Percentiles rank a stretch among this genome's conserved stretches.
Evolutionary conservation across 176 grass and related monocot genomes (phyloP).

Genomic region (Carex cristatella): DNA sequence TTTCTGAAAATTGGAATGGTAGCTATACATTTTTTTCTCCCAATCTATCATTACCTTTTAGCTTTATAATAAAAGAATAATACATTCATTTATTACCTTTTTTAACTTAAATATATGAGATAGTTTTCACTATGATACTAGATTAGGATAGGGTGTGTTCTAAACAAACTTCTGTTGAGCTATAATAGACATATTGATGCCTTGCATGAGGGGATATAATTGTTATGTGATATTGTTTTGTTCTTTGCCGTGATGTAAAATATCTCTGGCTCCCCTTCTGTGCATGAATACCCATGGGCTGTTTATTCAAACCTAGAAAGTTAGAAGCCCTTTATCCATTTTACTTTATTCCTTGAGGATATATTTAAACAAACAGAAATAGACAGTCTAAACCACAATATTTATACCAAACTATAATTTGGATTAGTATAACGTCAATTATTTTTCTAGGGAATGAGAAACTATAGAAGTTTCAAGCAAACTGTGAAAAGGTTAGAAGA

Average conservation of each 20-base stretch:
- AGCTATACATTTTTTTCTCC: neutral
- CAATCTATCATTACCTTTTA: neutral
- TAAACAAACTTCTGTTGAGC: neutral
- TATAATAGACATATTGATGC: neutral
- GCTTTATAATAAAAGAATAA: neutral
- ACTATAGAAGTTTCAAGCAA: constrained; percentile 69
- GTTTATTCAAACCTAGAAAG: neutral
- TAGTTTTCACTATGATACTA: neutral
- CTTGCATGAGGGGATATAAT: neutral
- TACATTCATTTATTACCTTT: neutral
- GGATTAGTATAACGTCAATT: neutral
- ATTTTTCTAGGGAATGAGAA: constrained; percentile 44
- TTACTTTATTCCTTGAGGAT: neutral
- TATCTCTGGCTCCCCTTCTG: neutral
- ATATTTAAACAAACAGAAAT: neutral
- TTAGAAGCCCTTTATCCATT: neutral
- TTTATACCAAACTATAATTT: neutral
- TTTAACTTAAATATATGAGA: neutral
- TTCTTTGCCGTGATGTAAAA: neutral
- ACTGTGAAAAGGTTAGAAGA: constrained; percentile 89
- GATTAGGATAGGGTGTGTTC: neutral
- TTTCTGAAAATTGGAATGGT: neutral
- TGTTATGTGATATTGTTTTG: neutral
- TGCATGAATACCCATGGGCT: neutral
- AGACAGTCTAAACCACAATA: neutral